phyloP scores from a whole-genome alignment of 176 grass and related monocot species.

The Saccharum officinarum region DNA sequence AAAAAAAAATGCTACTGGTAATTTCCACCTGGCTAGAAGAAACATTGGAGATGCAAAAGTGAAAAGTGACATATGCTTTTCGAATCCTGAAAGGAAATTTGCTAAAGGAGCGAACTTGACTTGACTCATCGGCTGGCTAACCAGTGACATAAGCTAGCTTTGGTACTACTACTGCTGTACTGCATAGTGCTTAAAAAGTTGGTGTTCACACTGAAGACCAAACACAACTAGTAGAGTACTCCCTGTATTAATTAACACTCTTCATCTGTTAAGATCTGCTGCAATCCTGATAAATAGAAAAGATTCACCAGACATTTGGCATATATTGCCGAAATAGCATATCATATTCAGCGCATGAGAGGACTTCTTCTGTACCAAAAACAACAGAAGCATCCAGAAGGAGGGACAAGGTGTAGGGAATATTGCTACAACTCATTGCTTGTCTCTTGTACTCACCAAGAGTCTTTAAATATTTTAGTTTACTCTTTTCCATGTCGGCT shows the following conservation, averaged over 20 bases:
- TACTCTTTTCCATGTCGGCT: background rate
- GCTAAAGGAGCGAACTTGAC: background rate
- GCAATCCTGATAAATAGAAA: background rate
- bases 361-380: background rate
- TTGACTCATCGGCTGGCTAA: too few species aligned
- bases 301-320: background rate
- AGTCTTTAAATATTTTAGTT: background rate
- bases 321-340: background rate
- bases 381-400: background rate
- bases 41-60: background rate
- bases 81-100: background rate
- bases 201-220: slow-evolving; percentile 4
- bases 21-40: too few species aligned
- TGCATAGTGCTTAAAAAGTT: background rate
- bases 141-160: background rate
- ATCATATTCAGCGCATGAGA: background rate
- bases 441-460: background rate
- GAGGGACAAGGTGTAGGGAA: background rate
- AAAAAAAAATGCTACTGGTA: too few species aligned
- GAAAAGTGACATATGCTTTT: slow-evolving; percentile 19
- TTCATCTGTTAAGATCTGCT: background rate
- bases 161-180: background rate
- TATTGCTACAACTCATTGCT: background rate
- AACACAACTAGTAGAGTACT: background rate
- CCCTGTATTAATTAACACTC: background rate